Conservation (phyloP, 192 early-diverging fungal species). For the Coemansia sp. region DNA sequence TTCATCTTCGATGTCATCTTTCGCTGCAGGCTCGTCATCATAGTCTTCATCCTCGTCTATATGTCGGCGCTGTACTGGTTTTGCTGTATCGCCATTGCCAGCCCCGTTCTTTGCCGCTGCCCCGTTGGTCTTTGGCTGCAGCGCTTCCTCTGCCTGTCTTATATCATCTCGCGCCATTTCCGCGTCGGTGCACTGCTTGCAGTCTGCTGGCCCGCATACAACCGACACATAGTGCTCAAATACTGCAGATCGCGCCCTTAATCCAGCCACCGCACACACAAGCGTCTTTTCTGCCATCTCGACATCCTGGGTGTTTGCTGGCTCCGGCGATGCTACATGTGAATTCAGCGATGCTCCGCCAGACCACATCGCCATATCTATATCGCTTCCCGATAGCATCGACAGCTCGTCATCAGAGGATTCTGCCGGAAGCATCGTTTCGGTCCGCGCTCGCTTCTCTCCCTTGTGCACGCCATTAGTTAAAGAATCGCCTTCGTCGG, state of each 20-base stretch:
- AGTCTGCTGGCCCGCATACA: conserved; percentile 54
- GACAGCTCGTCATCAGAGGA: conserved; percentile 46
- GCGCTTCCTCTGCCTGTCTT: conserved; percentile 2
- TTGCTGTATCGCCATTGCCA: neutral
- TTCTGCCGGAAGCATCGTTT: conserved; percentile 4
- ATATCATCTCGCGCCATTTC: conserved; percentile 13
- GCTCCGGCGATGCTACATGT: conserved; percentile 24
- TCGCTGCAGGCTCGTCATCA: conserved; percentile 24
- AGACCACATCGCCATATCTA: conserved; percentile 40
- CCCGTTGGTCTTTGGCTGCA: neutral
- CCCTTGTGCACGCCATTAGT: neutral
- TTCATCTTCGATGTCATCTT: neutral
- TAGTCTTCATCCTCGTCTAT: conserved; percentile 54
- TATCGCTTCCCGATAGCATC: conserved; percentile 41
- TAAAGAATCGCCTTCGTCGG: conserved; percentile 8
- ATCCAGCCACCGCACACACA: conserved; percentile 55
- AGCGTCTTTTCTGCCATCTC: conserved; percentile 33
- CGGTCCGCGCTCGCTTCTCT: conserved; percentile 26
- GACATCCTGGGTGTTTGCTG: conserved; percentile 1
- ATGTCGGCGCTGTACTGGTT: conserved; percentile 17
- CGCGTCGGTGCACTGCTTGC: conserved; percentile 23
- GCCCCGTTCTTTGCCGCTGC: neutral
- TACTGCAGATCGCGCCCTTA: conserved; percentile 68
- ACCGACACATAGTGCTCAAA: conserved; percentile 72
- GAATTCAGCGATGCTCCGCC: conserved; percentile 24